Evolutionary conservation across 345 rosid genomes (phyloP).

Genomic region (Eutrema japonicum): DNA sequence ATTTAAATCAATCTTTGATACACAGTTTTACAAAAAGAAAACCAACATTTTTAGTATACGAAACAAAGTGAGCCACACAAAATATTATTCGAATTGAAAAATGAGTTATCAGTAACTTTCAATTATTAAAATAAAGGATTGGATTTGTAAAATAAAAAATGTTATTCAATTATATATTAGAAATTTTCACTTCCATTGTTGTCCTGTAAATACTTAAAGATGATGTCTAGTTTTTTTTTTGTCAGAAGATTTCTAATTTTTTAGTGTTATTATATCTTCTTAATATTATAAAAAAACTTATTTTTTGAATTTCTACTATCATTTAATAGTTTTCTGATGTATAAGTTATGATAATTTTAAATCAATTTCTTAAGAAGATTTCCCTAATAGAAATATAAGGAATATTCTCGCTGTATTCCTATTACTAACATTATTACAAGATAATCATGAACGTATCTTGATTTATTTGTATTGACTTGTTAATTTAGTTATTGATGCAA

Average conservation of each 20-base stretch:
- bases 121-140: not conserved
- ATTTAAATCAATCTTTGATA: no score
- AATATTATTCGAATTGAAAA: not conserved
- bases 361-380: not conserved
- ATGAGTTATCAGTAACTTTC: not conserved
- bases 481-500: not conserved
- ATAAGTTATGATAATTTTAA: not conserved
- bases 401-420: not conserved
- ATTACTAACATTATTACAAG: not conserved
- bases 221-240: not conserved
- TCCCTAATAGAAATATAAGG: not conserved
- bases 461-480: not conserved
- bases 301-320: not conserved
- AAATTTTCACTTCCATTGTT: no score
- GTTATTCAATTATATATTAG: not conserved
- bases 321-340: not conserved
- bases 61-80: not conserved
- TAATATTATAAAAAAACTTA: not conserved
- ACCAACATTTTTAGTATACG: not conserved
- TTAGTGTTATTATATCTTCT: not conserved
- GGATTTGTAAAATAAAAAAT: not conserved
- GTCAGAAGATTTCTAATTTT: no score
- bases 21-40: not conserved
- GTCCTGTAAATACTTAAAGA: no score
- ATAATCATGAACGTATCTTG: not conserved